These are phyloP conservation scores for Solanum stenotomum DNA, from an alignment of 257 asterid species.

Conservation along the genomic window DNA sequence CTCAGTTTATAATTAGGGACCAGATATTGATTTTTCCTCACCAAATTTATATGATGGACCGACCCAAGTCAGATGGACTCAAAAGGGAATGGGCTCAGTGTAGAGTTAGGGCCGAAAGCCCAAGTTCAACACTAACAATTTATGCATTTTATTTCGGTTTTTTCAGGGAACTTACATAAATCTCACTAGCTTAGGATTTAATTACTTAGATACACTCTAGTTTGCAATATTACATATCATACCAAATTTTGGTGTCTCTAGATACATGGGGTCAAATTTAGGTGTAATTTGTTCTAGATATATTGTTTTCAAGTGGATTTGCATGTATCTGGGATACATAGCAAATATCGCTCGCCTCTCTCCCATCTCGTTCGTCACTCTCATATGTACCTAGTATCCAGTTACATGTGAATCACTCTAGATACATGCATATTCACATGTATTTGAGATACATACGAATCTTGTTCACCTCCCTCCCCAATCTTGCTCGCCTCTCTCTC, in stretches of 20 bases:
- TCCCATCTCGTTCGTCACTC: background rate
- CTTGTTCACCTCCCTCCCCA: background rate
- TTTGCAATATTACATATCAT: background rate
- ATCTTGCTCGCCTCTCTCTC: background rate
- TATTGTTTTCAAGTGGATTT: background rate
- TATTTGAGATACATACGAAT: too few species aligned
- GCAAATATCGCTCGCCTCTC: background rate
- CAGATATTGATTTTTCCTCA: background rate
- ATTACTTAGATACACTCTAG: too few species aligned
- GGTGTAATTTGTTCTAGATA: too few species aligned
- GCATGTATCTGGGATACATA: background rate
- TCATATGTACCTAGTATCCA: too few species aligned
- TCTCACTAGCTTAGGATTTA: background rate
- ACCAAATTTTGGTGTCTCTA: background rate
- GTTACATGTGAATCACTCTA: too few species aligned
- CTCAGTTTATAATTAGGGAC: background rate
- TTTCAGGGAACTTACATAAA: too few species aligned
- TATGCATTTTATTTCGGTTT: background rate
- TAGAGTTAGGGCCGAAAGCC: background rate
- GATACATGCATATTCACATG: background rate
- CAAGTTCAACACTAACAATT: background rate
- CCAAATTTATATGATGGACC: background rate
- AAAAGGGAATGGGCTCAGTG: background rate
- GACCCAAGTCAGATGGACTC: background rate
- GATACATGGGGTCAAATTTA: background rate